These are phyloP conservation scores for Krasilnikovozyma curviuscula DNA, from an alignment of 768 basidiomycete species.

Conservation along the genomic window DNA sequence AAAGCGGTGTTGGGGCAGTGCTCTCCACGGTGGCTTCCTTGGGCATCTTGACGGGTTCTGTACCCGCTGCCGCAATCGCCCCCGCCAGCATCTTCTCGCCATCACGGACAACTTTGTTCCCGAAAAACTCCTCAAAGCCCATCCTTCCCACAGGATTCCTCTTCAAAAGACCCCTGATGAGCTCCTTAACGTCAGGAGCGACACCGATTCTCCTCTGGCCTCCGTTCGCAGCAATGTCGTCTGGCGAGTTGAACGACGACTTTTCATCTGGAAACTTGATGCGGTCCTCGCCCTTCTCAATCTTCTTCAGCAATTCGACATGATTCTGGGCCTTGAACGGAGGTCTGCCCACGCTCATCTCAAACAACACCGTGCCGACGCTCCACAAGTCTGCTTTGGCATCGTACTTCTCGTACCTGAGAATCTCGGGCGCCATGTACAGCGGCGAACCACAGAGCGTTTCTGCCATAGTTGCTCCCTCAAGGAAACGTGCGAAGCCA, in stretches of 20 bases:
- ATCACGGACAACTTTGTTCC: constrained; percentile 37
- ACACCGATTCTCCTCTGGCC: constrained; percentile 40
- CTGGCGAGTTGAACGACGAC: constrained; percentile 15
- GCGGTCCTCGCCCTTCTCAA: constrained; percentile 63
- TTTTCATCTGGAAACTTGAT: constrained; percentile 83
- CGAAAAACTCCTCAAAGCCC: constrained; percentile 81
- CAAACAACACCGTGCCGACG: constrained; percentile 87
- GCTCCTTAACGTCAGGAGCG: constrained; percentile 62
- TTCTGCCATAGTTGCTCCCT: constrained; percentile 85
- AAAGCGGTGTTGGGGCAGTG: too few species aligned
- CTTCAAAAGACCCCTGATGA: constrained; percentile 67
- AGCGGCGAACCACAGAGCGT: constrained; percentile 95
- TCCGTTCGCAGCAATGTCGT: constrained; percentile 27
- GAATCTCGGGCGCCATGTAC: constrained; percentile 98
- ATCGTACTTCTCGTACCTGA: constrained; percentile 92
- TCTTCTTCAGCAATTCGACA: constrained; percentile 81
- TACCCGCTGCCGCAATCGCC: constrained; percentile 11
- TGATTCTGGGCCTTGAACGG: constrained; percentile 93
- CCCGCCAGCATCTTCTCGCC: constrained; percentile 18
- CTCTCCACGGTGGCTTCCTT: too few species aligned
- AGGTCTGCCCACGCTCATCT: constrained; percentile 81
- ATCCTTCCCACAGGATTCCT: constrained; percentile 66
- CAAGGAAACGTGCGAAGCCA: constrained; percentile 83
- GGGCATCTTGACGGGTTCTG: constrained; percentile 10
- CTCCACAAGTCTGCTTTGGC: constrained; percentile 97